phyloP scores from a whole-genome alignment of 345 rosid species.

The Eucalyptus cloeziana region DNA sequence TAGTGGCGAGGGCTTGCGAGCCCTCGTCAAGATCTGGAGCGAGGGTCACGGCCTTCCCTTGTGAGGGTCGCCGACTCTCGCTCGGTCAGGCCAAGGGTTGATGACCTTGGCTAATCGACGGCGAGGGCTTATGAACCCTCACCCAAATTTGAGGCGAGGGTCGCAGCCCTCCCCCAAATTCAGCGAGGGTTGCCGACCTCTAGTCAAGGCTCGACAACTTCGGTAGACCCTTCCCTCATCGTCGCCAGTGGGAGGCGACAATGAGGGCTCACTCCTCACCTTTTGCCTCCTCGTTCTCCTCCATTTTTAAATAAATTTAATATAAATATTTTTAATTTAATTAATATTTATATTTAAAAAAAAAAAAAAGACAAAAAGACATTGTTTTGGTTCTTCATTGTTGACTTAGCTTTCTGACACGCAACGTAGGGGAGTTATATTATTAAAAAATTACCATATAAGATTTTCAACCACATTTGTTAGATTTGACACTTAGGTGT shows the following conservation, averaged over 20 bases:
- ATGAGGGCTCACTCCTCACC: accelerated
- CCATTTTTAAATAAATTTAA: no score
- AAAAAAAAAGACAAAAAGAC: no score
- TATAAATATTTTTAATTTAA: no score
- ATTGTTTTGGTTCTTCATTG: accelerated
- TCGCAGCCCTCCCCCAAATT: no score
- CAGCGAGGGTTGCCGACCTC: accelerated
- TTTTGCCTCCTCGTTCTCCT: accelerated
- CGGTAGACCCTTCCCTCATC: accelerated
- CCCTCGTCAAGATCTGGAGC: no score
- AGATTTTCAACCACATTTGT: accelerated
- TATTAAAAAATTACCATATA: no score
- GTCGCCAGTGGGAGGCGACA: accelerated
- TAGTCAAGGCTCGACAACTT: accelerated
- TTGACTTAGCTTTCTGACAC: accelerated
- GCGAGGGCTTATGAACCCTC: accelerated
- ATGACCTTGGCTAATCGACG: accelerated
- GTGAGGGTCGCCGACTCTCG: accelerated
- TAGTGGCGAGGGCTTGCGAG: accelerated
- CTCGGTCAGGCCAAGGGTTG: accelerated
- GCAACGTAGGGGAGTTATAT: accelerated
- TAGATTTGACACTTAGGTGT: accelerated
- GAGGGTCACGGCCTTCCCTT: no score
- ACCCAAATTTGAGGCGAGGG: no score
- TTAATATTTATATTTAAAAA: no score